Percentiles rank a stretch among this genome's conserved stretches.
phyloP scores from a whole-genome alignment of 1,139 yeast genomes.

The Magnusiomyces suaveolens region DNA sequence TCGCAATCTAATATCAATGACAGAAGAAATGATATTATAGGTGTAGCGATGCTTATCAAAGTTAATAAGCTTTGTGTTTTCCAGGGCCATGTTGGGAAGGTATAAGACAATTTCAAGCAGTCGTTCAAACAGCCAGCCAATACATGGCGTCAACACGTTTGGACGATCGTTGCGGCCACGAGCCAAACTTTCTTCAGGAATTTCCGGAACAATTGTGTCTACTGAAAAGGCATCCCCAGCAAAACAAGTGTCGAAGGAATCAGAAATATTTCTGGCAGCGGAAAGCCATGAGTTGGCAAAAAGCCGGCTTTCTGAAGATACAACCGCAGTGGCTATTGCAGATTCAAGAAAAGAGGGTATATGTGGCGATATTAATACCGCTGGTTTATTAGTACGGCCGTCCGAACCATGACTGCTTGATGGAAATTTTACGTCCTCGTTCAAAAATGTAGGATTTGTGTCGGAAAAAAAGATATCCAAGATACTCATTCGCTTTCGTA shows the following conservation, averaged over 20 bases:
- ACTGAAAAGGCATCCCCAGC: constrained; percentile 15
- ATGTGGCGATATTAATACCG: constrained; percentile 39
- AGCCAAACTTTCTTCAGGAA: constrained; percentile 16
- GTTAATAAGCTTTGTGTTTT: constrained; percentile 48
- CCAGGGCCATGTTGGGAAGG: constrained; percentile 57
- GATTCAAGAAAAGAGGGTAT: constrained; percentile 84
- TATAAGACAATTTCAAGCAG: constrained; percentile 56
- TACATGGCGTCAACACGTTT: constrained; percentile 53
- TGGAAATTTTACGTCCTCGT: constrained; percentile 2
- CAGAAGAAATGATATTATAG: constrained; percentile 44
- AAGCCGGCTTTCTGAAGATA: constrained; percentile 70
- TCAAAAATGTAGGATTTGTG: constrained; percentile 23
- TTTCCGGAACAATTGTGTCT: constrained; percentile 35
- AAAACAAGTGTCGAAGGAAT: constrained; percentile 19
- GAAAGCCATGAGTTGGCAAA: constrained; percentile 63
- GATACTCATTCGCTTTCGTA: constrained; percentile 60
- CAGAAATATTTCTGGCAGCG: constrained; percentile 37
- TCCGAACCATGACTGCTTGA: neutral
- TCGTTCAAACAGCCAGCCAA: constrained; percentile 66
- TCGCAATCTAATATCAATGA: constrained; percentile 35
- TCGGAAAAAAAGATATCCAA: constrained; percentile 44
- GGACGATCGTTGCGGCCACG: constrained; percentile 20
- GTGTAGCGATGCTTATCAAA: constrained; percentile 61
- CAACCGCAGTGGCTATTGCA: constrained; percentile 63
- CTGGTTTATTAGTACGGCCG: no score